Evolutionary conservation across 495 filamentous ascomycete species (phyloP).

Genomic region (Neurospora tetraspora): DNA sequence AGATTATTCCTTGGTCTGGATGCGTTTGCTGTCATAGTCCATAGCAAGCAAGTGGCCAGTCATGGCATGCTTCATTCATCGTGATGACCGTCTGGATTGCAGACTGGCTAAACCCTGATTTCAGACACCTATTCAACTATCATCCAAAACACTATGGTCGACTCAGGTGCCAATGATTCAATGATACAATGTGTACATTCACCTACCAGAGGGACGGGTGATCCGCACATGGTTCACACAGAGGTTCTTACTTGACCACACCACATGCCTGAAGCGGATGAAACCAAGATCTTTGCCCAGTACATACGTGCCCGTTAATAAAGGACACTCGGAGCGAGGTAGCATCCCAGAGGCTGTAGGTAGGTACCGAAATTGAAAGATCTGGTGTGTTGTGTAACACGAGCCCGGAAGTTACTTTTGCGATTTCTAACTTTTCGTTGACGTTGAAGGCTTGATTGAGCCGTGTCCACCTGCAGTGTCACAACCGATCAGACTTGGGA

Average conservation of each 20-base stretch:
- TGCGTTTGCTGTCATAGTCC: neutral
- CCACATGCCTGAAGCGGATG: neutral
- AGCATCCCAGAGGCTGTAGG: neutral
- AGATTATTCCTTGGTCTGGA: neutral
- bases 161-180: neutral
- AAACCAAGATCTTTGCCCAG: neutral
- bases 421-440: neutral
- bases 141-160: neutral
- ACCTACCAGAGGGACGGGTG: neutral
- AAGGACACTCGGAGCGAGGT: neutral
- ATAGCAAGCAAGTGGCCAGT: neutral
- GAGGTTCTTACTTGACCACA: neutral
- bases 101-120: neutral
- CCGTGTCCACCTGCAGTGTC: neutral
- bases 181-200: neutral
- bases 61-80: neutral
- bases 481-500: neutral
- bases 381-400: neutral
- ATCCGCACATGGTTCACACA: neutral
- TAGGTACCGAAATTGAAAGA: neutral
- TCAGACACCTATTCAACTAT: neutral
- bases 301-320: neutral
- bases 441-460: neutral
- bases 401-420: neutral
- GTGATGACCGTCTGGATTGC: neutral